These are phyloP conservation scores for Cyberlindnera euphorbiiphila DNA, from an alignment of 805 yeast genomes.

Conservation along the genomic window DNA sequence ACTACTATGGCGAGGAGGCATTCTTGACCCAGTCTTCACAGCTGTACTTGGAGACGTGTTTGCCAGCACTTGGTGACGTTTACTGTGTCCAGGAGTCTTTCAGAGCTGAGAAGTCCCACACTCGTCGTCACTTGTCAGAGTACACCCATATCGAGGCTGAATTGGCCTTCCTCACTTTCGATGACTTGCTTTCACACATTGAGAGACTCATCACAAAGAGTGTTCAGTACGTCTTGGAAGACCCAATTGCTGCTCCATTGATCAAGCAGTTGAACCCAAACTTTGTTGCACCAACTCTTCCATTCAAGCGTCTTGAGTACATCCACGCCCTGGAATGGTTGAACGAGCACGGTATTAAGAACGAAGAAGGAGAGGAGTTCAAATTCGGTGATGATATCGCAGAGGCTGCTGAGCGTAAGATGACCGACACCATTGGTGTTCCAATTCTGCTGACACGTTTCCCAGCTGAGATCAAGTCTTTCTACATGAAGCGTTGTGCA, in stretches of 20 bases:
- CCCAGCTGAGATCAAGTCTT: conserved; percentile 96
- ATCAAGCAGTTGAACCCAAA: conserved; percentile 89
- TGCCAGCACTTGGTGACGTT: conserved; percentile 96
- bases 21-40: conserved; percentile 96
- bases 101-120: conserved; percentile 98
- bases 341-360: conserved; percentile 88
- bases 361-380: conserved; percentile 92
- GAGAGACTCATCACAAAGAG: conserved; percentile 71
- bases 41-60: conserved; percentile 91
- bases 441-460: conserved; percentile 91
- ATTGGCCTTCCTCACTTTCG: conserved; percentile 81
- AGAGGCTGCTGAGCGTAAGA: conserved; percentile 98
- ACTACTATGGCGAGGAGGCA: conserved; percentile 96
- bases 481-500: conserved; percentile 91
- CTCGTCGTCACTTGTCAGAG: conserved; percentile 96
- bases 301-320: conserved; percentile 91
- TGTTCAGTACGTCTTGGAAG: conserved; percentile 74
- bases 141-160: conserved; percentile 97
- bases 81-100: conserved; percentile 97
- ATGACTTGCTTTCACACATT: conserved; percentile 79
- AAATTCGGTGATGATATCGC: conserved; percentile 98
- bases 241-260: conserved; percentile 89
- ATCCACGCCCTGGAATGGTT: conserved; percentile 92
- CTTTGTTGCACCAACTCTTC: conserved; percentile 75
- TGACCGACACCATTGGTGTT: conserved; percentile 91